Percentiles rank a stretch among this genome's conserved stretches.
phyloP scores from a whole-genome alignment of 257 asterid genomes.

The Nicotiana paniculata region DNA sequence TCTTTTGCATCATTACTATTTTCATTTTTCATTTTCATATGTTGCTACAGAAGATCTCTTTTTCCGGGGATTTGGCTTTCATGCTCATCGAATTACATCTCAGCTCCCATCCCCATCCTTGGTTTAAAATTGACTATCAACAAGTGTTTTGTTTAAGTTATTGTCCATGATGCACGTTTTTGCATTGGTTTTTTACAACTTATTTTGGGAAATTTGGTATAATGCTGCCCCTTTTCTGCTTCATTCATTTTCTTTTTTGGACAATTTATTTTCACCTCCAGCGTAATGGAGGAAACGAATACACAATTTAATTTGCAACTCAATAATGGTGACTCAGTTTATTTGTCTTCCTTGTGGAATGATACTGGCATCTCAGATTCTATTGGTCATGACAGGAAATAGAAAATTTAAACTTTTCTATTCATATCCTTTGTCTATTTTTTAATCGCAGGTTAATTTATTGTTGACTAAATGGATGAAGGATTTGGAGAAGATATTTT shows the following conservation, averaged over 20 bases:
- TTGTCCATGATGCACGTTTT: no score
- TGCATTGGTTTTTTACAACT: no score
- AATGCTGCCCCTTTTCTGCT: no score
- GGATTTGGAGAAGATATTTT: conserved; percentile 86
- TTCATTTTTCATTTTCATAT: not conserved
- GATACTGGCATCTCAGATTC: not conserved
- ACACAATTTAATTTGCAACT: not conserved
- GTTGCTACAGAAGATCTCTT: no score
- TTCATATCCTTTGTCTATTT: not conserved
- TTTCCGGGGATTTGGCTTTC: no score
- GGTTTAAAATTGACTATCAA: no score
- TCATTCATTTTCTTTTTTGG: no score
- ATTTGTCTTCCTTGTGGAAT: not conserved
- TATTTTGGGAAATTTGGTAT: no score
- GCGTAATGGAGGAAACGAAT: not conserved
- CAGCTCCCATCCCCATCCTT: no score
- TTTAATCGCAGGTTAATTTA: conserved; percentile 62
- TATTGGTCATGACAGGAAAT: not conserved
- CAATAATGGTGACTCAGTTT: not conserved
- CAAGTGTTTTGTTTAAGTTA: no score
- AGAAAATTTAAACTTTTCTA: not conserved
- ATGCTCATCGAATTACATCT: no score
- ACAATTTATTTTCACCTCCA: no score
- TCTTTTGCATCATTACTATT: not conserved
- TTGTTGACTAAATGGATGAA: conserved; percentile 80